A percentile compares a stretch with the other conserved stretches of the same genome.
These are phyloP conservation scores for Kodamaea neixiangensis DNA, from an alignment of 805 yeast species.

Conservation along the genomic window DNA sequence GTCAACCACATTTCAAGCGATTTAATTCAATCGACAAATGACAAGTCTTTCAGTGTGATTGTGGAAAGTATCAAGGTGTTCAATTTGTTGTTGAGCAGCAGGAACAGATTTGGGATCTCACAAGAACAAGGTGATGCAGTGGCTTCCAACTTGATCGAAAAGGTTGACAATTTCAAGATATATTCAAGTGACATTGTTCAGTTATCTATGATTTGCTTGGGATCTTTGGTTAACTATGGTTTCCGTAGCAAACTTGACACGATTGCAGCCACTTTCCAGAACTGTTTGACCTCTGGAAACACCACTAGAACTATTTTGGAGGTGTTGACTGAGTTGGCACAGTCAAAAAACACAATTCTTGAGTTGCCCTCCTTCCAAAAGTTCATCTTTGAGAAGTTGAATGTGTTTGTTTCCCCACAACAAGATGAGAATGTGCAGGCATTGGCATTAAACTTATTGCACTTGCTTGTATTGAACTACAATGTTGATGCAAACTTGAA, in stretches of 20 bases:
- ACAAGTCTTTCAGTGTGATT: conserved; percentile 28
- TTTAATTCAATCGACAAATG: conserved; percentile 22
- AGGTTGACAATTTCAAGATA: conserved; percentile 20
- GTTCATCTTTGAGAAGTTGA: conserved; percentile 6
- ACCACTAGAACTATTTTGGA: conserved; percentile 30
- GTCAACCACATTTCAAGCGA: conserved; percentile 26
- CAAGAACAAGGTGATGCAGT: conserved; percentile 1
- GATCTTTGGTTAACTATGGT: conserved; percentile 18
- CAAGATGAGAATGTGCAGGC: conserved; percentile 5
- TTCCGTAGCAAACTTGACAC: conserved; percentile 8
- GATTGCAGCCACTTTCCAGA: conserved; percentile 19
- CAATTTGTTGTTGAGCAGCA: conserved; percentile 18
- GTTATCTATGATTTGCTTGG: conserved; percentile 24
- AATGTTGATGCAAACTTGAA: neutral
- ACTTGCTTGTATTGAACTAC: conserved; percentile 1
- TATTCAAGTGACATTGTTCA: conserved; percentile 34
- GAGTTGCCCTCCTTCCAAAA: neutral
- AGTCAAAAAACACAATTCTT: neutral
- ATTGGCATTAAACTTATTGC: conserved; percentile 5
- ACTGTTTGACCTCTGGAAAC: conserved; percentile 27
- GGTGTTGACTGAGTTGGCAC: conserved; percentile 17
- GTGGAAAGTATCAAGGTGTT: conserved; percentile 29
- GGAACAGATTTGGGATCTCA: neutral
- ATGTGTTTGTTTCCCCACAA: neutral
- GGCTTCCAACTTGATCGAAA: conserved; percentile 11